Evolutionary conservation across 1,284 basidiomycete genomes (phyloP).

Genomic region (Papiliotrema flavescens): DNA sequence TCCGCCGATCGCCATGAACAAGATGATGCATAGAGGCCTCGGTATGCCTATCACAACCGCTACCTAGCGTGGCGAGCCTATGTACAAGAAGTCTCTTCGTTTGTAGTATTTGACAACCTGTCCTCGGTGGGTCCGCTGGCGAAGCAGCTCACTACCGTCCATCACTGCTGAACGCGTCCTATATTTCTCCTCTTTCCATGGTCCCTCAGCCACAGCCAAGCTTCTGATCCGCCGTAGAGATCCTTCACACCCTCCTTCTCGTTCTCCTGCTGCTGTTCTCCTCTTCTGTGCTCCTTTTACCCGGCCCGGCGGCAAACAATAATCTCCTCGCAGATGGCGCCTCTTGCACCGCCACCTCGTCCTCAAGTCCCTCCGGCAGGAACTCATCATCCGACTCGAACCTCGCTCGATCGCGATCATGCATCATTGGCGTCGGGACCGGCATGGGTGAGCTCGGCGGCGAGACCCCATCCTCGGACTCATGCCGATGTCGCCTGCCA

Average conservation of each 20-base stretch:
- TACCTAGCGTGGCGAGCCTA: no score
- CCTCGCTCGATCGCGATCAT: background rate
- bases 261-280: background rate
- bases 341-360: slow-evolving; percentile 1
- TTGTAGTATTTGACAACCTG: no score
- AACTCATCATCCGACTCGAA: slow-evolving; percentile 7
- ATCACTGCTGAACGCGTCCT: no score
- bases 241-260: background rate
- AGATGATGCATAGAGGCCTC: no score
- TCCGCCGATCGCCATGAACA: no score
- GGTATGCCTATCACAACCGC: background rate
- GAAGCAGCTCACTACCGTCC: no score
- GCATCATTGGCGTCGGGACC: background rate
- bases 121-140: background rate
- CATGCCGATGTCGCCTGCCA: background rate
- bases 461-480: slow-evolving; percentile 4
- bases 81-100: no score
- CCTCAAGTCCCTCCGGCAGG: slow-evolving; percentile 5
- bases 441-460: slow-evolving; percentile 6
- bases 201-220: no score
- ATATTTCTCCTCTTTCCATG: no score
- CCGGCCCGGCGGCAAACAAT: slow-evolving; percentile 5
- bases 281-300: background rate
- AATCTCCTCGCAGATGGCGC: slow-evolving; percentile 2
- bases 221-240: background rate